These are phyloP conservation scores for Taiwanofungus camphoratus DNA, from an alignment of 1,284 basidiomycete species.

Conservation along the genomic window DNA sequence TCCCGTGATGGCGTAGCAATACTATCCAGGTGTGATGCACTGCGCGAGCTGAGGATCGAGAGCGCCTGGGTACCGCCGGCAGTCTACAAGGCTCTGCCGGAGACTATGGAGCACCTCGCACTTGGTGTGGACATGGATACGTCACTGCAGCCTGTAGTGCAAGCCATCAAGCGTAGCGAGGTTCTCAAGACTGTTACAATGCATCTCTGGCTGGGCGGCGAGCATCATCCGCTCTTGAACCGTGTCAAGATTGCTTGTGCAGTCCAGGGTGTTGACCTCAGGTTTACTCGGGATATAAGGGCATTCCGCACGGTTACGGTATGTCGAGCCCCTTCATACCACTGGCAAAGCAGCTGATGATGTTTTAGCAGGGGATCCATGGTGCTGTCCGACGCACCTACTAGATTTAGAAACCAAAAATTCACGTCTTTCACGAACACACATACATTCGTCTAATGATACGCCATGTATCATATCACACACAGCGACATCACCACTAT, in stretches of 20 bases:
- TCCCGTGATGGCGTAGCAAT: conserved; percentile 41
- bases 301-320: conserved; percentile 23
- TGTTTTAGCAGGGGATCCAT: too few species aligned
- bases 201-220: conserved; percentile 25
- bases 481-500: too few species aligned
- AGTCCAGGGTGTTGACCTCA: conserved; percentile 21
- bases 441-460: too few species aligned
- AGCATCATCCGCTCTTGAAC: conserved; percentile 20
- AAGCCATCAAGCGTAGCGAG: conserved; percentile 20
- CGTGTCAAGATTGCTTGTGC: conserved; percentile 25
- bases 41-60: conserved; percentile 50
- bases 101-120: conserved; percentile 46
- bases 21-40: conserved; percentile 40
- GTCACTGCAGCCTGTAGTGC: conserved; percentile 42
- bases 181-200: conserved; percentile 22
- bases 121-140: conserved; percentile 54
- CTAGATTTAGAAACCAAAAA: too few species aligned
- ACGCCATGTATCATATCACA: too few species aligned
- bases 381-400: too few species aligned
- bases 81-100: conserved; percentile 46
- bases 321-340: conserved; percentile 9
- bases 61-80: conserved; percentile 38
- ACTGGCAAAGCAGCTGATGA: conserved; percentile 9
- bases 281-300: conserved; percentile 19
- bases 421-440: too few species aligned